These are phyloP conservation scores for Porphyra umbilicalis DNA, from an alignment of 31 red algal genomes.

Conservation along the genomic window DNA sequence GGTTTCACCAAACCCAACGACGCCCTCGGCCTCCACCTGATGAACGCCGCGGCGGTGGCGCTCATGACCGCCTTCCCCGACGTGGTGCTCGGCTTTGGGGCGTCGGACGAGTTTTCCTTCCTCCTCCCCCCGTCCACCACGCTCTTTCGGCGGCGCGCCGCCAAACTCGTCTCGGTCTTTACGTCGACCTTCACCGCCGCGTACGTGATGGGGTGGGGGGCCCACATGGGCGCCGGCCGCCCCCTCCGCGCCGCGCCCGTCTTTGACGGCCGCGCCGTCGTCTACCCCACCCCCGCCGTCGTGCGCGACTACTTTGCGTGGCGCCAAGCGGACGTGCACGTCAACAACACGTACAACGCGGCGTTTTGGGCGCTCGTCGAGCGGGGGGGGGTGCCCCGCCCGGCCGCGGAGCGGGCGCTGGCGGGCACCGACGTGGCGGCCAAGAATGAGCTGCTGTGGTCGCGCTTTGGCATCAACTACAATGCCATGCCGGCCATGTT, in stretches of 20 bases:
- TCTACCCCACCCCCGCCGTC: conserved; percentile 53
- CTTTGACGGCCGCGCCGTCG: conserved; percentile 78
- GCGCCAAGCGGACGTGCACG: conserved; percentile 78
- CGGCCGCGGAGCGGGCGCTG: conserved; percentile 42
- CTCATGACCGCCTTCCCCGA: conserved; percentile 47
- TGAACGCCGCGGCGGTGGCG: conserved; percentile 41
- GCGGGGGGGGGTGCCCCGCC: conserved; percentile 12
- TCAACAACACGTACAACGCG: conserved; percentile 87
- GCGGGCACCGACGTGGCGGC: conserved; percentile 56
- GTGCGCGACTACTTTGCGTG: conserved; percentile 77
- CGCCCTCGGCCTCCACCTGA: conserved; percentile 30
- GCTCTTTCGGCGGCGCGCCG: conserved; percentile 50
- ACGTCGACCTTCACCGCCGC: conserved; percentile 56
- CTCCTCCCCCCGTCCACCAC: conserved; percentile 37
- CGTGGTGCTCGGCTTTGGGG: conserved; percentile 60
- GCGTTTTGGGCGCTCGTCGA: conserved; percentile 82
- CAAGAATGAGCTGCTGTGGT: conserved; percentile 89
- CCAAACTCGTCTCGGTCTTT: conserved; percentile 72
- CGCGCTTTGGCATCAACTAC: conserved; percentile 80
- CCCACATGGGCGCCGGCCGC: conserved; percentile 24
- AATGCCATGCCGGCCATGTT: conserved; percentile 52
- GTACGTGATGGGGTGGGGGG: conserved; percentile 48
- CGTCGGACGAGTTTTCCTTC: conserved; percentile 85
- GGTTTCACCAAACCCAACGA: conserved; percentile 70
- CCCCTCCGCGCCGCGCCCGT: conserved; percentile 30